Conservation (phyloP, 164 flowering plant species). For the Hamamelis virginiana region DNA sequence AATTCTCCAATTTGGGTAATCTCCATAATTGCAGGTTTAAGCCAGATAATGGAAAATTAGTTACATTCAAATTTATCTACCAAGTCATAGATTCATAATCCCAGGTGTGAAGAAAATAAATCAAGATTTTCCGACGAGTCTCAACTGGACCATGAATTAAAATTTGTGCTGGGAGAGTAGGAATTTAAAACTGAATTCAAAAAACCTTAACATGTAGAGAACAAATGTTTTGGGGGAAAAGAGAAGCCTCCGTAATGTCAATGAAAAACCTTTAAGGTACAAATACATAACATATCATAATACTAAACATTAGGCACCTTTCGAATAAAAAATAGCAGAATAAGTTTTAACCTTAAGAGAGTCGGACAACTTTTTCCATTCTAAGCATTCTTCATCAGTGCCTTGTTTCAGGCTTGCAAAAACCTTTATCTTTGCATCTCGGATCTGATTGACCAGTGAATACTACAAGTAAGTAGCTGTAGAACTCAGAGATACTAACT, state of each 20-base stretch:
- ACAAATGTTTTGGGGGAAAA: not conserved
- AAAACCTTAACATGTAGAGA: not conserved
- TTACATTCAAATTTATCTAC: not conserved
- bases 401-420: slow-evolving; percentile 65
- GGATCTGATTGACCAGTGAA: slow-evolving; percentile 50
- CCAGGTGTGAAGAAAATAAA: not conserved
- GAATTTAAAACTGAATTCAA: too few relatives aligned
- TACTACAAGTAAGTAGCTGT: not conserved
- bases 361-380: slow-evolving; percentile 66
- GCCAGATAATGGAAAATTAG: not conserved
- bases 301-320: not conserved
- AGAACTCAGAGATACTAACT: not conserved
- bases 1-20: not conserved
- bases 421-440: slow-evolving; percentile 77
- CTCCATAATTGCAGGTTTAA: not conserved
- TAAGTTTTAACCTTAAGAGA: slow-evolving; percentile 63
- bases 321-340: not conserved
- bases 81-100: not conserved
- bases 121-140: too few relatives aligned
- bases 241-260: not conserved
- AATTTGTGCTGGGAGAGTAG: too few relatives aligned
- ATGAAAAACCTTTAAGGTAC: too few relatives aligned
- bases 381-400: slow-evolving; percentile 63
- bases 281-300: too few relatives aligned
- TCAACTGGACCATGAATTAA: too few relatives aligned